Evolutionary conservation across 2,329 filamentous ascomycete genomes (phyloP).

Genomic region (Emydomyces testavorans): DNA sequence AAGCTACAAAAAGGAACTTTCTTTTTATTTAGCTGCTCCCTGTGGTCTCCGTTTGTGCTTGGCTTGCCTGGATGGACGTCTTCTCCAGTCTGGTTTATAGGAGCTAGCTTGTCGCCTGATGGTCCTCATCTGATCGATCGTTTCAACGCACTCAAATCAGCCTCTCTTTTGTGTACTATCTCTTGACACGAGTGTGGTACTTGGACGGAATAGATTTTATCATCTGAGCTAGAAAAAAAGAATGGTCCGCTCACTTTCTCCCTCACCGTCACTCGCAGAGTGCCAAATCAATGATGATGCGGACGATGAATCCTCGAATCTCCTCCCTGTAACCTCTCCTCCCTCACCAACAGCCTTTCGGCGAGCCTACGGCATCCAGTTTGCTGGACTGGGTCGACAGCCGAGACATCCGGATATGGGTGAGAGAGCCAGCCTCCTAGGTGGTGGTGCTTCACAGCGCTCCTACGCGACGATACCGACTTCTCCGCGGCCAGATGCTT

Average conservation of each 20-base stretch:
- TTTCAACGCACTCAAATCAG: too few species aligned
- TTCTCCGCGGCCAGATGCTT: slow-evolving; percentile 24
- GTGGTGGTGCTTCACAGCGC: slow-evolving; percentile 19
- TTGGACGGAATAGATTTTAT: not conserved
- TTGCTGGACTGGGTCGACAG: slow-evolving; percentile 15
- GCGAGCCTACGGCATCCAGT: slow-evolving; percentile 11
- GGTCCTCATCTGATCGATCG: too few species aligned
- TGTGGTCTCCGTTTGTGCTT: too few species aligned
- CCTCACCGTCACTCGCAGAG: slow-evolving; percentile 5
- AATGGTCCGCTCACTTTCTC: slow-evolving; percentile 13
- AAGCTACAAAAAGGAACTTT: too few species aligned
- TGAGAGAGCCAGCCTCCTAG: slow-evolving; percentile 30
- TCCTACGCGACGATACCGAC: slow-evolving; percentile 31
- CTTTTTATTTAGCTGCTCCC: too few species aligned
- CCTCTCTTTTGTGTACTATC: too few species aligned
- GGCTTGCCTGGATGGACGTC: too few species aligned
- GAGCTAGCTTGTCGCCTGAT: too few species aligned
- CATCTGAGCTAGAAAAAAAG: slow-evolving; percentile 1
- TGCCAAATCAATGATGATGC: slow-evolving; percentile 7
- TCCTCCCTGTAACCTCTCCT: slow-evolving; percentile 14
- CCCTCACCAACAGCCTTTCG: slow-evolving; percentile 14
- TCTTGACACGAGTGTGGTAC: not conserved
- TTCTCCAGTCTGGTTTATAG: too few species aligned
- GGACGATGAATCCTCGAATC: slow-evolving; percentile 10
- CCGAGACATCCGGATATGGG: slow-evolving; percentile 13